Conservation (phyloP, 2,329 filamentous ascomycete genomes). For the Diaporthe aspalathi region DNA sequence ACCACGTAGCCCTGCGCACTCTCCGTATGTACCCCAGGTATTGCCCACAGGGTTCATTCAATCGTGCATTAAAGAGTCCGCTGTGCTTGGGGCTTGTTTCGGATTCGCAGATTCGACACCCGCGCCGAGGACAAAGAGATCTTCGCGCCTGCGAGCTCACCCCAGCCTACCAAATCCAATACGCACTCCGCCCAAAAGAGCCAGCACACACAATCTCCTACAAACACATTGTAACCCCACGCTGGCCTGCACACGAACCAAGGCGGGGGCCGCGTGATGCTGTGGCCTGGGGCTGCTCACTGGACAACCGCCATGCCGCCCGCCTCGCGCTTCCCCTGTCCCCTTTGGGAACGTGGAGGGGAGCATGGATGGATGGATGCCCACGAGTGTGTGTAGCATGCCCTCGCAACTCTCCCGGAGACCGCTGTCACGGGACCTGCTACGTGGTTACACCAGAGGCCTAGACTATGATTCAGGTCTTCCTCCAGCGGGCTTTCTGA, state of each 20-base stretch:
- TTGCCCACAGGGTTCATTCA: neutral
- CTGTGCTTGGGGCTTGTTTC: constrained; percentile 12
- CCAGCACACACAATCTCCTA: constrained; percentile 13
- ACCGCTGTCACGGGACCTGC: constrained; percentile 14
- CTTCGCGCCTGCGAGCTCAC: neutral
- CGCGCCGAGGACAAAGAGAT: constrained; percentile 12
- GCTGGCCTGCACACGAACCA: neutral
- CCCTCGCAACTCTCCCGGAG: neutral
- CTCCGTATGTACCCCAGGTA: too few relatives aligned
- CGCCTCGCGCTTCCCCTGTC: neutral
- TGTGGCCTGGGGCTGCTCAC: constrained; percentile 1
- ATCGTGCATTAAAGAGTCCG: constrained; percentile 12
- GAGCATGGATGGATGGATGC: too few relatives aligned
- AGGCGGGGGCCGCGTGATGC: constrained; percentile 8
- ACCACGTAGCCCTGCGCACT: too few relatives aligned
- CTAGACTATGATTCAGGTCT: constrained; percentile 26
- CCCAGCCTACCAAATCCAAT: constrained; percentile 22
- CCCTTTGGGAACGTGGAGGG: neutral
- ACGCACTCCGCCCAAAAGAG: neutral
- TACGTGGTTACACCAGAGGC: constrained; percentile 22
- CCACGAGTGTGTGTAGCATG: neutral
- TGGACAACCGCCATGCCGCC: neutral
- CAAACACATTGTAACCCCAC: constrained; percentile 16
- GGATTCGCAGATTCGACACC: constrained; percentile 15
- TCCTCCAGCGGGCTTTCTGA: neutral